These are phyloP conservation scores for Saprolegnia diclina DNA, from an alignment of 352 stramenopile species.

Conservation along the genomic window DNA sequence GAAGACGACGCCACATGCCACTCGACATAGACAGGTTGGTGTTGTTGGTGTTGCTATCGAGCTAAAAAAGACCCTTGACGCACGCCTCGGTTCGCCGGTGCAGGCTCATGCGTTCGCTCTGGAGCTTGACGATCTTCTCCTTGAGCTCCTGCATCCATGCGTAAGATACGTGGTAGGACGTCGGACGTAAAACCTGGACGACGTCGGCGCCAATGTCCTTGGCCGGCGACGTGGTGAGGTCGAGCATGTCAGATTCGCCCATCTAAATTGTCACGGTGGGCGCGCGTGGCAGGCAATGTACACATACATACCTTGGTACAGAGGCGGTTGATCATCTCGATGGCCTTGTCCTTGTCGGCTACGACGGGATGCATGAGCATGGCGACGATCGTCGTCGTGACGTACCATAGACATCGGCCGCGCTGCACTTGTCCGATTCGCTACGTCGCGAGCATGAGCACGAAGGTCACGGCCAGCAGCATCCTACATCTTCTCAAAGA, in stretches of 20 bases:
- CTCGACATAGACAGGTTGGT: not conserved
- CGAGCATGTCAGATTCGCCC: constrained; percentile 82
- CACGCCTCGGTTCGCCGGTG: constrained; percentile 23
- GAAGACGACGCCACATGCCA: no score
- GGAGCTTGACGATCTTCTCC: constrained; percentile 21
- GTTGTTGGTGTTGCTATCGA: no score
- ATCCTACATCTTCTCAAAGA: constrained; percentile 82
- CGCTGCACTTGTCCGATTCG: constrained; percentile 33
- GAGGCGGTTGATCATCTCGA: constrained; percentile 84
- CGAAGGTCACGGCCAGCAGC: constrained; percentile 27
- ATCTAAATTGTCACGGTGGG: constrained; percentile 36
- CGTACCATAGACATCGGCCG: constrained; percentile 68
- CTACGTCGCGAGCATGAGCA: constrained; percentile 5
- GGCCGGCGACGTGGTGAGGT: constrained; percentile 69
- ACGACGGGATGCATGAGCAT: not conserved
- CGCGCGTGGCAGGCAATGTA: not conserved
- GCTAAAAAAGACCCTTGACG: constrained; percentile 27
- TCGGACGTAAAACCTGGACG: constrained; percentile 8
- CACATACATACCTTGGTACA: constrained; percentile 52
- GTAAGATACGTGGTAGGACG: not conserved
- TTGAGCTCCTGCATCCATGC: constrained; percentile 10
- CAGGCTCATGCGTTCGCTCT: constrained; percentile 20
- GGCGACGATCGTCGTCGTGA: not conserved
- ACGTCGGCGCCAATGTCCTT: constrained; percentile 40
- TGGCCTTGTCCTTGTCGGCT: constrained; percentile 82